These are phyloP conservation scores for Tulasnella sp. DNA, from an alignment of 768 basidiomycete species.

Conservation along the genomic window DNA sequence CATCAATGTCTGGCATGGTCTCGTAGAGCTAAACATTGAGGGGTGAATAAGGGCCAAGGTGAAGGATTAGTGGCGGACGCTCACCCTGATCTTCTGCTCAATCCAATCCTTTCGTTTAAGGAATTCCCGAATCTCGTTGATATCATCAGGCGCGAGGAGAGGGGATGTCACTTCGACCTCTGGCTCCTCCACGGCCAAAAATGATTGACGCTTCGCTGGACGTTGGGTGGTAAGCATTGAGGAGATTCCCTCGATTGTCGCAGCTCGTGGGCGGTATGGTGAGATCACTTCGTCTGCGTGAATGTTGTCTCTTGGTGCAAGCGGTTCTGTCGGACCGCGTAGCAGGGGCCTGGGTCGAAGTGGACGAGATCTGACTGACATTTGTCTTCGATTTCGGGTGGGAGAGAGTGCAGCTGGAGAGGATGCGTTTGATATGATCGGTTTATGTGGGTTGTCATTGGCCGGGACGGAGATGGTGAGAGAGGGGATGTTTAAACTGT, in stretches of 20 bases:
- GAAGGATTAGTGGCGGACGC: constrained; percentile 22
- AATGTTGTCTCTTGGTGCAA: background rate
- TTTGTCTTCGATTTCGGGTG: constrained; percentile 1
- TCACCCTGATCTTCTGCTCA: constrained; percentile 74
- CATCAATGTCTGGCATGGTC: constrained; percentile 66
- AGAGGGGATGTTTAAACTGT: background rate
- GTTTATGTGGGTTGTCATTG: background rate
- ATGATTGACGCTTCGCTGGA: background rate
- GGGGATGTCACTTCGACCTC: background rate
- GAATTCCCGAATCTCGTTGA: constrained; percentile 25
- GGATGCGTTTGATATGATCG: constrained; percentile 3
- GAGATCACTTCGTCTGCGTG: background rate
- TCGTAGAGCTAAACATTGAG: constrained; percentile 56
- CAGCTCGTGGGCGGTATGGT: background rate
- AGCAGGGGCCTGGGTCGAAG: background rate
- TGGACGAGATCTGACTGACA: background rate
- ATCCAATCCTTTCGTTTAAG: constrained; percentile 69
- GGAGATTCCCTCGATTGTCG: background rate
- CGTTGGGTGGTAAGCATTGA: background rate
- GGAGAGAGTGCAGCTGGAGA: background rate
- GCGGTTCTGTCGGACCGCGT: background rate
- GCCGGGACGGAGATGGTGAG: background rate
- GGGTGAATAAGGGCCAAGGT: constrained; percentile 17
- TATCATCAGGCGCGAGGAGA: constrained; percentile 17
- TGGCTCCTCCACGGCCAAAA: background rate